phyloP scores from a whole-genome alignment of 108 stramenopile species.

The Hondaea fermentalgiana region DNA sequence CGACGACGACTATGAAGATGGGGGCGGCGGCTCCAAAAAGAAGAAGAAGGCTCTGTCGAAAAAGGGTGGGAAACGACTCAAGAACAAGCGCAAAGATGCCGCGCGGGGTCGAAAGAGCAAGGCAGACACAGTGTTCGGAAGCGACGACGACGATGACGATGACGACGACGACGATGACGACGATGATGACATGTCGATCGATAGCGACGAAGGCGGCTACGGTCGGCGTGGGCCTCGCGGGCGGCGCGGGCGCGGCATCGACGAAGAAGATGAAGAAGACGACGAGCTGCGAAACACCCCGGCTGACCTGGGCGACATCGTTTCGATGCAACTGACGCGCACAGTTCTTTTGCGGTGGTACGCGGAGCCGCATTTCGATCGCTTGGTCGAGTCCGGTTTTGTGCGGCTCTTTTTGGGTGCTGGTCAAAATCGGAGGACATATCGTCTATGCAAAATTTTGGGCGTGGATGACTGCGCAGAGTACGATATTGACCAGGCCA shows the following conservation, averaged over 20 bases:
- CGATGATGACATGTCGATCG: background rate
- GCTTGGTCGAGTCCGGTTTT: background rate
- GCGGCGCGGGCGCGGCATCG: background rate
- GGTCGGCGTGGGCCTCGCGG: background rate
- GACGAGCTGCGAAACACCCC: background rate
- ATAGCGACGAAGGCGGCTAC: background rate
- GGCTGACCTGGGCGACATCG: background rate
- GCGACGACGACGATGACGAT: background rate
- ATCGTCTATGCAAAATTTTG: background rate
- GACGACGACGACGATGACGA: background rate
- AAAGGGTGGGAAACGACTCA: background rate
- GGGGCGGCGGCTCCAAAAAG: background rate
- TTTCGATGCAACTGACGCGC: background rate
- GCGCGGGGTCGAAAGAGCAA: background rate
- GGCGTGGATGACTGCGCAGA: background rate
- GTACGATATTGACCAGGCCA: background rate
- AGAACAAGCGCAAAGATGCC: background rate
- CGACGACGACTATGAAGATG: background rate
- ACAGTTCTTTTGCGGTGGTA: background rate
- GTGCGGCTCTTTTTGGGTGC: background rate
- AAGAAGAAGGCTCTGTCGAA: background rate
- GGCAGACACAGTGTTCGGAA: background rate
- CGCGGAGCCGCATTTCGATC: background rate
- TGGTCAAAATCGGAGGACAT: background rate
- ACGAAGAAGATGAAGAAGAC: background rate